Conservation (phyloP, 768 basidiomycete species). For the Lactifluus pinguis region DNA sequence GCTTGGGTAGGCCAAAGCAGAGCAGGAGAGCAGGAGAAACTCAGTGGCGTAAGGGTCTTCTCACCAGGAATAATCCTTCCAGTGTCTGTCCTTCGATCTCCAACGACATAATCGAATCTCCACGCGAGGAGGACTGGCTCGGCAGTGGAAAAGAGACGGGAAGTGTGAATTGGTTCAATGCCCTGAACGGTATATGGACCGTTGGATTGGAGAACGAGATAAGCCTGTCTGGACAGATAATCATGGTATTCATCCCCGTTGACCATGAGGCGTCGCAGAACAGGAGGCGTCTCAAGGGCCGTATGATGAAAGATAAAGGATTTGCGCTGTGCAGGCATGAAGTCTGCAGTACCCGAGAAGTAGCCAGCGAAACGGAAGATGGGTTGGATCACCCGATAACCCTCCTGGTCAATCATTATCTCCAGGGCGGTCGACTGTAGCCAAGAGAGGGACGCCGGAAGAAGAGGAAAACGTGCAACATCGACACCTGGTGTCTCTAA, state of each 20-base stretch:
- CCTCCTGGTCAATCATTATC: conserved; percentile 77
- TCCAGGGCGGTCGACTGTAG: conserved; percentile 46
- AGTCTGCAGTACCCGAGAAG: conserved; percentile 48
- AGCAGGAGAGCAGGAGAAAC: conserved; percentile 66
- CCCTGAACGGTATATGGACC: conserved; percentile 73
- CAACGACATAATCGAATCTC: conserved; percentile 75
- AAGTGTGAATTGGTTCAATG: conserved; percentile 36
- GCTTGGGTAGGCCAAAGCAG: conserved; percentile 55
- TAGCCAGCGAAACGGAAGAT: conserved; percentile 52
- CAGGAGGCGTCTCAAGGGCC: conserved; percentile 54
- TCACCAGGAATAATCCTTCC: conserved; percentile 49
- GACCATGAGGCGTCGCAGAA: conserved; percentile 60
- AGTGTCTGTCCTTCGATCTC: conserved; percentile 42
- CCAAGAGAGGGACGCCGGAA: conserved; percentile 40
- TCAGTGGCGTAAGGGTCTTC: conserved; percentile 61
- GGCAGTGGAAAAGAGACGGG: conserved; percentile 14
- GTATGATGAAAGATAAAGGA: conserved; percentile 65
- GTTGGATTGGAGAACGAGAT: conserved; percentile 54
- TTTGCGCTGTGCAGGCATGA: conserved; percentile 51
- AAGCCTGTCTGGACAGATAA: conserved; percentile 68
- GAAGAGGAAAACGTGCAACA: conserved; percentile 13
- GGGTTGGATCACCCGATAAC: conserved; percentile 57
- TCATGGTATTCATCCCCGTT: conserved; percentile 62
- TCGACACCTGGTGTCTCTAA: background rate
- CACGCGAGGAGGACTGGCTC: conserved; percentile 42